Evolutionary conservation across 768 basidiomycete genomes (phyloP).

Genomic region (Phaeotremella skinneri): DNA sequence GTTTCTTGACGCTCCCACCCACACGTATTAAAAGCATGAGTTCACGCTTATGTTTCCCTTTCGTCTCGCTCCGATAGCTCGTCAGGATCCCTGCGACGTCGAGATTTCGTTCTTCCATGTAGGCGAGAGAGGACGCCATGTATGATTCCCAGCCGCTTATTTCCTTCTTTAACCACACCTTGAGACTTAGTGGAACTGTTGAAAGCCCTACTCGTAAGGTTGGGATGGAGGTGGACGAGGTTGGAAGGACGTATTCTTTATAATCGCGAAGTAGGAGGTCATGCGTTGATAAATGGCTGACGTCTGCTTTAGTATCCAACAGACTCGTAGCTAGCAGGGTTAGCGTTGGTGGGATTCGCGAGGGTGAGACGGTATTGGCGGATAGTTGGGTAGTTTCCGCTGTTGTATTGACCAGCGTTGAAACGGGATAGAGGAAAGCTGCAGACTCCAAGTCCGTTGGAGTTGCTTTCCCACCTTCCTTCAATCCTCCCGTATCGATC

Average conservation of each 20-base stretch:
- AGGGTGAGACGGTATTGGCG: conserved; percentile 14
- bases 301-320: conserved; percentile 62
- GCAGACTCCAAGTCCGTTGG: conserved; percentile 65
- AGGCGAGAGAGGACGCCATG: conserved; percentile 55
- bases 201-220: conserved; percentile 69
- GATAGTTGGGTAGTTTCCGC: conserved; percentile 28
- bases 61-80: conserved; percentile 56
- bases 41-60: conserved; percentile 65
- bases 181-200: conserved; percentile 72
- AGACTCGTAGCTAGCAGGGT: conserved; percentile 56
- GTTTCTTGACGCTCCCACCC: conserved; percentile 40
- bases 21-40: conserved; percentile 64
- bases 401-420: conserved; percentile 54
- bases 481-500: conserved; percentile 79
- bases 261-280: conserved; percentile 93
- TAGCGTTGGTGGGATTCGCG: conserved; percentile 19
- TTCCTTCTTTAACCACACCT: conserved; percentile 59
- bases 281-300: conserved; percentile 65
- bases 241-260: conserved; percentile 71
- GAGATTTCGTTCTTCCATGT: conserved; percentile 67
- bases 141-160: conserved; percentile 46
- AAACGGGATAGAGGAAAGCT: conserved; percentile 62
- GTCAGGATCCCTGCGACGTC: conserved; percentile 77
- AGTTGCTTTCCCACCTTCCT: conserved; percentile 68
- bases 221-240: conserved; percentile 54